Conservation (phyloP, 1,284 basidiomycete species). For the Leccinum pachyderme region DNA sequence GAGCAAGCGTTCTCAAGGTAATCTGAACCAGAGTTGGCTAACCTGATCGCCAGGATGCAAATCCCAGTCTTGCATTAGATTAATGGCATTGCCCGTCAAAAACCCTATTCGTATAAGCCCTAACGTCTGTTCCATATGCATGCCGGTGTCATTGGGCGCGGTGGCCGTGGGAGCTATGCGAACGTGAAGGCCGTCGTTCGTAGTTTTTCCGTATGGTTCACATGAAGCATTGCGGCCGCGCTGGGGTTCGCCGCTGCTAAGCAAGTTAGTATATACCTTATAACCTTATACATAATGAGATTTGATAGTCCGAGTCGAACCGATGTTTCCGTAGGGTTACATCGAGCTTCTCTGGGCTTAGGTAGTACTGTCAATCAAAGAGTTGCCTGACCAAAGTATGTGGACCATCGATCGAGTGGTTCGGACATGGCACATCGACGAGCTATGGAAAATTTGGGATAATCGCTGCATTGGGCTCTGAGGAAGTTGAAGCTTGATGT, state of each 20-base stretch:
- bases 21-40: conserved; percentile 8
- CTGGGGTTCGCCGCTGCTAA: conserved; percentile 19
- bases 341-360: not conserved
- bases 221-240: conserved; percentile 13
- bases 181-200: conserved; percentile 12
- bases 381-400: not conserved
- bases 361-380: not conserved
- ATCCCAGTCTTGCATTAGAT: conserved; percentile 54
- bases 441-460: not conserved
- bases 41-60: conserved; percentile 51
- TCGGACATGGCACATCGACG: not conserved
- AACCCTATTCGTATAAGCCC: conserved; percentile 75
- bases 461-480: not conserved
- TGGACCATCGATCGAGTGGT: not conserved
- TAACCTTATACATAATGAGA: conserved; percentile 25
- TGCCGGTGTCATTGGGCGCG: conserved; percentile 39
- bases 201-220: not conserved
- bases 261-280: conserved; percentile 22
- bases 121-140: conserved; percentile 44
- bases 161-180: conserved; percentile 21
- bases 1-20: conserved; percentile 20
- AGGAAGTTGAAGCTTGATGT: not conserved
- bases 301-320: not conserved
- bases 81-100: conserved; percentile 68
- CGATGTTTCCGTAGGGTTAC: not conserved